phyloP scores from a whole-genome alignment of 2,329 filamentous ascomycete genomes.

The Fusarium sambucinum region DNA sequence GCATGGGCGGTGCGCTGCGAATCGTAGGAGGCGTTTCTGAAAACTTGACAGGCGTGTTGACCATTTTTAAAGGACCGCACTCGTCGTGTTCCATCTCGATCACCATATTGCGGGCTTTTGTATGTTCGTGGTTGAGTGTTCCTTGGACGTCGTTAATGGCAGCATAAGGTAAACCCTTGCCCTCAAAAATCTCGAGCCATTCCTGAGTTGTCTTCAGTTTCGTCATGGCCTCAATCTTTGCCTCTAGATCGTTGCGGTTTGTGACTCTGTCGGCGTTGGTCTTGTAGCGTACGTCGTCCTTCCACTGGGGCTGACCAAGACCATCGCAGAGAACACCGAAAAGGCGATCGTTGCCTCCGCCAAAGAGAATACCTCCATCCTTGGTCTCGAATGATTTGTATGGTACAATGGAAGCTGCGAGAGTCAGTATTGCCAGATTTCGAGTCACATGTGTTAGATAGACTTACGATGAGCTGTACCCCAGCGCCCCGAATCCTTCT shows the following conservation, averaged over 20 bases:
- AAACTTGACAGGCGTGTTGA: slow-evolving; percentile 96
- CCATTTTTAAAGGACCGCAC: slow-evolving; percentile 88
- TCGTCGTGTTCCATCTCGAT: slow-evolving; percentile 84
- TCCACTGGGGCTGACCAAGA: slow-evolving; percentile 70
- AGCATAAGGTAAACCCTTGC: slow-evolving; percentile 91
- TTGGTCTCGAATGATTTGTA: slow-evolving; percentile 86
- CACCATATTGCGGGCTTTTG: slow-evolving; percentile 88
- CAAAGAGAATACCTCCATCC: slow-evolving; percentile 77
- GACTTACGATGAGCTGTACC: slow-evolving; percentile 97
- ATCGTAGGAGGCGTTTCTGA: slow-evolving; percentile 84
- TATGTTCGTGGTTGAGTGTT: slow-evolving; percentile 87
- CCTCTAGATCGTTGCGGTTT: slow-evolving; percentile 82
- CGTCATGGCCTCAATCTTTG: slow-evolving; percentile 81
- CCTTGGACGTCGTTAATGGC: slow-evolving; percentile 93
- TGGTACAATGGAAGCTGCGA: slow-evolving; percentile 89
- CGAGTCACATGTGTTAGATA: too few relatives aligned
- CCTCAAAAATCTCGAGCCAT: slow-evolving; percentile 89
- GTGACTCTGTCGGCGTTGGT: slow-evolving; percentile 73
- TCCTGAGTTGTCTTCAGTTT: slow-evolving; percentile 83
- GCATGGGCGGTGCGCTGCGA: slow-evolving; percentile 80
- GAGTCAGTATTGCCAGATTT: too few relatives aligned
- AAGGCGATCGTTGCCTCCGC: slow-evolving; percentile 78
- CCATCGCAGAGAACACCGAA: slow-evolving; percentile 74
- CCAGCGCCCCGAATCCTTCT: slow-evolving; percentile 91
- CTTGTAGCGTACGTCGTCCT: slow-evolving; percentile 67